Evolutionary conservation across 768 basidiomycete species (phyloP), one percentile per base, ranked within the genome.

Genomic region (Ephemerocybe angulata): DNA sequence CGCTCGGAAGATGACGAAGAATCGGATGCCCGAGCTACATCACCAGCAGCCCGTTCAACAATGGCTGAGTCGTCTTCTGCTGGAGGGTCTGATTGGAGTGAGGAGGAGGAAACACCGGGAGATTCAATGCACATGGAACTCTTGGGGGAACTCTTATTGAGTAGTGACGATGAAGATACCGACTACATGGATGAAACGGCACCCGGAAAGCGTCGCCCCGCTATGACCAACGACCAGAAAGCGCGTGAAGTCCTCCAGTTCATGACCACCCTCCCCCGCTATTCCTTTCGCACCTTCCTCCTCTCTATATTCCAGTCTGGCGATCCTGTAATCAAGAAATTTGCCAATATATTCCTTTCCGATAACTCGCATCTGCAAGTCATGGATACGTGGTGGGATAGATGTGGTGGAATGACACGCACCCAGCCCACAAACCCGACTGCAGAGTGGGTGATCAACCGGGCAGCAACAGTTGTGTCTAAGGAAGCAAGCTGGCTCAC

Each of bases 401-500:
- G n/a, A n/a, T n/a, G n/a, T n/a, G n/a, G n/a, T n/a, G n/a, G n/a
- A n/a, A n/a, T n/a, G n/a, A n/a, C n/a, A n/a, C n/a, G n/a, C n/a
- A n/a, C n/a, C n/a, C n/a, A n/a, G n/a, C n/a, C n/a, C n/a, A n/a
- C n/a, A n/a, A n/a, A n/a, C n/a, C n/a, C n/a, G n/a, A 46, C 52
- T 22, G 22, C 44, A 33, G 40, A 38, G 4, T 57, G 58, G 55
- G 38, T 51, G 10, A 41, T 57, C 10, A 25, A 50, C 4, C 47
- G 48, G 22, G 58, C 58, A 21, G 46, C 51, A 8, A 25, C 24
- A 25, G 43, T 50, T 2, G 53, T 50, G 25, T 8, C 46, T 7
- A 49, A 47, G 33, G 56, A 60, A 40, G 56, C 52, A 4, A 37
- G 44, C 22, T 54, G 44, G 43, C 28, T 57, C 13, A 11, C 50